Evolutionary conservation across 2,329 filamentous ascomycete species (phyloP).

Genomic region (Pyrenophora graminea): DNA sequence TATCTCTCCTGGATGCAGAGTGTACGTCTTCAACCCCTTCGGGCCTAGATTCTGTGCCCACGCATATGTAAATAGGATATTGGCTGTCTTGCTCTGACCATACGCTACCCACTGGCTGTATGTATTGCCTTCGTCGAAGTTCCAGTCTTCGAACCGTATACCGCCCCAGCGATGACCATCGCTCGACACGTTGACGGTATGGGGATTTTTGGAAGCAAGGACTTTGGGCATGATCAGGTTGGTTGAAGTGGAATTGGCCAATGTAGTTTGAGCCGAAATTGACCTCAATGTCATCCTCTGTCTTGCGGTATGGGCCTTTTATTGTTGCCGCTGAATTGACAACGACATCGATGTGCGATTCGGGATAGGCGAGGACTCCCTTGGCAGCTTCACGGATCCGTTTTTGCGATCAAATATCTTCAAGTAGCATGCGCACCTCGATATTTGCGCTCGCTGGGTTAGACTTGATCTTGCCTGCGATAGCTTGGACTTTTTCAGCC

Average conservation of each 20-base stretch:
- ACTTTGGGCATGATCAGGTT: conserved; percentile 53
- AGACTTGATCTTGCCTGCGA: conserved; percentile 44
- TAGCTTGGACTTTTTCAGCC: conserved; percentile 46
- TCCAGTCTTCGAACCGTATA: conserved; percentile 51
- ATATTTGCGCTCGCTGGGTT: conserved; percentile 39
- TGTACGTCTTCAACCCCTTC: conserved; percentile 32
- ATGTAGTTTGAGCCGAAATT: conserved; percentile 57
- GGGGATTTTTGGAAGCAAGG: conserved; percentile 33
- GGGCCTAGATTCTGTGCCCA: conserved; percentile 29
- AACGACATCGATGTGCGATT: conserved; percentile 49
- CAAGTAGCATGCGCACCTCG: conserved; percentile 31
- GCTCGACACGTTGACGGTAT: conserved; percentile 52
- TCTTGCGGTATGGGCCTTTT: conserved; percentile 34
- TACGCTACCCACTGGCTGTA: conserved; percentile 54
- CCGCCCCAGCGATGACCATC: conserved; percentile 47
- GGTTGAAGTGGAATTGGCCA: conserved; percentile 53
- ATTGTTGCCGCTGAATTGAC: conserved; percentile 50
- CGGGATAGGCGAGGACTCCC: conserved; percentile 31
- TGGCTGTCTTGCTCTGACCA: conserved; percentile 58
- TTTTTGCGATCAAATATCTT: conserved; percentile 46
- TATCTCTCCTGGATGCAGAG: conserved; percentile 37
- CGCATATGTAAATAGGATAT: conserved; percentile 45
- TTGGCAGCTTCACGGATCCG: conserved; percentile 44
- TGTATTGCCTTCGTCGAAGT: conserved; percentile 48
- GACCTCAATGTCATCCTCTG: conserved; percentile 44